Conservation (phyloP, 306 rosid genomes). For the Acacia crassicarpa region DNA sequence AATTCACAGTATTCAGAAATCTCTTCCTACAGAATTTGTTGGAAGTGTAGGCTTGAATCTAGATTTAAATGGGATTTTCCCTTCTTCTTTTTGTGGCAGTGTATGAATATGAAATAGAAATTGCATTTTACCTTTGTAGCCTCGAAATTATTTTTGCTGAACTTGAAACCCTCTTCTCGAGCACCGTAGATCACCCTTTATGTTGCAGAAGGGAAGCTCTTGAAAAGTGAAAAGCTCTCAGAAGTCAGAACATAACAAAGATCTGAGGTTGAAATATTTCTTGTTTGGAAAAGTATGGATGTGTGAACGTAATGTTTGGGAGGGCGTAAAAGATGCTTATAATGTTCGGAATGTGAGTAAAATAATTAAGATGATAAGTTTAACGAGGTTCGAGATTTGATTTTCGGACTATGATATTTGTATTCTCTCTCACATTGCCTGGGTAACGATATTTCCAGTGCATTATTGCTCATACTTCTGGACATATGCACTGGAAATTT, state of each 20-base stretch:
- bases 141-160: neutral
- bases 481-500: neutral
- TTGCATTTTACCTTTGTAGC: neutral
- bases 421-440: neutral
- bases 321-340: neutral
- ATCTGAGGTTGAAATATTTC: neutral
- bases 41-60: too few relatives aligned
- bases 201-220: neutral
- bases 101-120: neutral
- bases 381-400: neutral
- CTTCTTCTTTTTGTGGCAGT: neutral
- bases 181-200: neutral
- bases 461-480: neutral
- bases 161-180: neutral
- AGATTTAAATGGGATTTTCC: too few relatives aligned
- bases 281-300: neutral
- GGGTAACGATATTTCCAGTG: neutral
- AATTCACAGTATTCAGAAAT: too few relatives aligned
- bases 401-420: neutral
- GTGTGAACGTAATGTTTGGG: neutral
- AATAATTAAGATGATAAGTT: neutral
- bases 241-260: neutral
- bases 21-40: too few relatives aligned
- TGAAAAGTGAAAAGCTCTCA: neutral
- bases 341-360: conserved; percentile 16